A percentile compares a stretch with the other conserved stretches of the same genome.
These are phyloP conservation scores for Pulveroboletus sp. DNA, from an alignment of 768 basidiomycete species.

Conservation along the genomic window DNA sequence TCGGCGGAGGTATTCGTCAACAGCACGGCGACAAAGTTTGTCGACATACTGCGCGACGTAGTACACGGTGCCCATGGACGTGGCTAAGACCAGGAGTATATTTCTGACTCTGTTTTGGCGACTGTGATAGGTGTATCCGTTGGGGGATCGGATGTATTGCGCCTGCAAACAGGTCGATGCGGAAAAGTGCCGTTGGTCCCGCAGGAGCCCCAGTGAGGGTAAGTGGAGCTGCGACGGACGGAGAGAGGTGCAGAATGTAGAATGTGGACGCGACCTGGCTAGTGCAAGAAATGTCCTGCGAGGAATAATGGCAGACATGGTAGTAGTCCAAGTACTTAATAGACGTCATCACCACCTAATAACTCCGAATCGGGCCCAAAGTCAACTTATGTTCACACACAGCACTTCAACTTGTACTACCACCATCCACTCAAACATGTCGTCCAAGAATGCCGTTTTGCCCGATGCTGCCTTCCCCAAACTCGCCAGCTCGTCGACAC, in stretches of 20 bases:
- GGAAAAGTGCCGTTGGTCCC: slow-evolving; percentile 17
- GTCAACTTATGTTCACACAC: slow-evolving; percentile 28
- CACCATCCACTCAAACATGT: slow-evolving; percentile 14
- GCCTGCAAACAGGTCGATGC: slow-evolving; percentile 14
- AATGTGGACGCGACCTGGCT: background rate
- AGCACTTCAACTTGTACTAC: slow-evolving; percentile 25
- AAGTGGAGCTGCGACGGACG: background rate
- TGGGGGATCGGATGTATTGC: slow-evolving; percentile 30
- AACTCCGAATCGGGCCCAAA: slow-evolving; percentile 13
- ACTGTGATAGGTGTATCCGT: slow-evolving; percentile 2
- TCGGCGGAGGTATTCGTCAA: background rate
- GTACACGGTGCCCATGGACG: slow-evolving; percentile 23
- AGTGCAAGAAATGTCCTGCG: slow-evolving; percentile 3
- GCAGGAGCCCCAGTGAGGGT: background rate
- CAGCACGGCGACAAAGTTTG: background rate
- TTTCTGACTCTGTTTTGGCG: slow-evolving; percentile 6
- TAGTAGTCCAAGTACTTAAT: no score
- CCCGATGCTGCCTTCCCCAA: slow-evolving; percentile 1
- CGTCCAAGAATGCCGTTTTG: slow-evolving; percentile 12
- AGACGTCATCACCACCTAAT: slow-evolving; percentile 6
- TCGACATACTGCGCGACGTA: slow-evolving; percentile 29
- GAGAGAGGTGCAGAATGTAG: background rate
- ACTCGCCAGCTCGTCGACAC: slow-evolving; percentile 5
- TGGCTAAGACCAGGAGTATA: slow-evolving; percentile 17
- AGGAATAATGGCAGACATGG: slow-evolving; percentile 9